These are phyloP conservation scores for Globisporangium middletonii DNA, from an alignment of 352 stramenopile species.

Conservation along the genomic window DNA sequence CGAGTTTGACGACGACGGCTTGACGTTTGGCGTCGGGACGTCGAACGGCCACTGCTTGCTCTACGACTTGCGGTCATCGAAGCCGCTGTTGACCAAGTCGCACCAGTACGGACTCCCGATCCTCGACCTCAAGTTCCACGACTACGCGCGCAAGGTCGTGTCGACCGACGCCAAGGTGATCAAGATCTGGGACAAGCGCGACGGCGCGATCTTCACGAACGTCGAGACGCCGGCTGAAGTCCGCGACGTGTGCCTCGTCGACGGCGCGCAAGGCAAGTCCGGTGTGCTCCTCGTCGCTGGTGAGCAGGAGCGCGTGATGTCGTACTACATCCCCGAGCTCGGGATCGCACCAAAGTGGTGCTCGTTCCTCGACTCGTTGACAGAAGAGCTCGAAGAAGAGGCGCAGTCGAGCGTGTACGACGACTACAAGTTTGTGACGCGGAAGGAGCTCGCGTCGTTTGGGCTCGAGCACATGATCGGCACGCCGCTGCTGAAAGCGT, in stretches of 20 bases:
- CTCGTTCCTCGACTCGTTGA: slow-evolving; percentile 99
- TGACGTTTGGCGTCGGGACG: slow-evolving; percentile 95
- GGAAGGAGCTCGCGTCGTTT: slow-evolving; percentile 93
- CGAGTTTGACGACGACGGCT: slow-evolving; percentile 90
- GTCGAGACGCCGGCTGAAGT: slow-evolving; percentile 96
- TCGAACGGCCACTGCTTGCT: slow-evolving; percentile 90
- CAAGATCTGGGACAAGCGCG: slow-evolving; percentile 95
- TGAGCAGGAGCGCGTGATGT: slow-evolving; percentile 96
- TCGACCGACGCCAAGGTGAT: slow-evolving; percentile 96
- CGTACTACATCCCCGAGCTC: slow-evolving; percentile 98
- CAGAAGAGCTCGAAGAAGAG: slow-evolving; percentile 98
- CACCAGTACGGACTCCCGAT: slow-evolving; percentile 98
- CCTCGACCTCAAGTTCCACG: slow-evolving; percentile 92
- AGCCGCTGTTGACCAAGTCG: slow-evolving; percentile 93
- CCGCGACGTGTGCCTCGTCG: slow-evolving; percentile 94
- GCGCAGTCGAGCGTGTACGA: slow-evolving; percentile 94
- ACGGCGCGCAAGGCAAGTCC: slow-evolving; percentile 86
- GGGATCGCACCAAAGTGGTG: slow-evolving; percentile 98
- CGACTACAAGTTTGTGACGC: slow-evolving; percentile 99
- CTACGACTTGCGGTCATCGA: slow-evolving; percentile 95
- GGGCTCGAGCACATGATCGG: slow-evolving; percentile 97
- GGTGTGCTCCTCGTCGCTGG: slow-evolving; percentile 95
- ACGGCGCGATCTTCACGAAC: slow-evolving; percentile 93
- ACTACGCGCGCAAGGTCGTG: slow-evolving; percentile 87
- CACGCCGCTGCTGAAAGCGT: slow-evolving; percentile 95